Percentiles rank a stretch among this genome's conserved stretches.
These are phyloP conservation scores for Jatropha multifida DNA, from an alignment of 441 rosid species.

Conservation along the genomic window DNA sequence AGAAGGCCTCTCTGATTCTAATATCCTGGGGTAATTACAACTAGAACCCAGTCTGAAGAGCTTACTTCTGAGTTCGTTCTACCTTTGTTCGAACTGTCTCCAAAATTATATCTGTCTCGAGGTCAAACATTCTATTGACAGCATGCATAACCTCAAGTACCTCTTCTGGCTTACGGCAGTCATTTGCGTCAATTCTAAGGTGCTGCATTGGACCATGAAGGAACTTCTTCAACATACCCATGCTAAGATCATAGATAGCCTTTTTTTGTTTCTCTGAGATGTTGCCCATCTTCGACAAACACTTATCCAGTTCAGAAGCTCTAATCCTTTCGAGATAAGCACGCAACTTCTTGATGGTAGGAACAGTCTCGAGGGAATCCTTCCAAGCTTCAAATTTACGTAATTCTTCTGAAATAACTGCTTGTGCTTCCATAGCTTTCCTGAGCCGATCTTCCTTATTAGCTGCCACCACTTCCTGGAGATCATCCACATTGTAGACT, in stretches of 20 bases:
- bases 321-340: constrained; percentile 66
- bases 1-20: background rate
- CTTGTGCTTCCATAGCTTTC: constrained; percentile 80
- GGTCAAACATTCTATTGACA: constrained; percentile 70
- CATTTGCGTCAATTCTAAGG: constrained; percentile 66
- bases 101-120: constrained; percentile 58
- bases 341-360: constrained; percentile 74
- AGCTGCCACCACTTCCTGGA: constrained; percentile 82
- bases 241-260: constrained; percentile 66
- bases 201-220: constrained; percentile 92
- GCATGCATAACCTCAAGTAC: constrained; percentile 83
- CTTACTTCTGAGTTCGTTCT: constrained; percentile 46
- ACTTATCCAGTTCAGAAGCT: constrained; percentile 57
- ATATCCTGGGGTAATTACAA: background rate
- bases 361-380: constrained; percentile 78
- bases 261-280: constrained; percentile 58
- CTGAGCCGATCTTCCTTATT: constrained; percentile 75
- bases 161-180: constrained; percentile 57
- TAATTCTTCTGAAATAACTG: constrained; percentile 65
- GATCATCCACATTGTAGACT: constrained; percentile 83
- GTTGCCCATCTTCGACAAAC: constrained; percentile 64
- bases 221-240: constrained; percentile 67
- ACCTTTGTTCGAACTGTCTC: constrained; percentile 64
- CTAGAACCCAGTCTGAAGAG: background rate
- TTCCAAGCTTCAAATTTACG: constrained; percentile 76